Base-by-base conservation (phyloP, 2,329 filamentous ascomycete species). In the Xylogone sp. region DNA sequence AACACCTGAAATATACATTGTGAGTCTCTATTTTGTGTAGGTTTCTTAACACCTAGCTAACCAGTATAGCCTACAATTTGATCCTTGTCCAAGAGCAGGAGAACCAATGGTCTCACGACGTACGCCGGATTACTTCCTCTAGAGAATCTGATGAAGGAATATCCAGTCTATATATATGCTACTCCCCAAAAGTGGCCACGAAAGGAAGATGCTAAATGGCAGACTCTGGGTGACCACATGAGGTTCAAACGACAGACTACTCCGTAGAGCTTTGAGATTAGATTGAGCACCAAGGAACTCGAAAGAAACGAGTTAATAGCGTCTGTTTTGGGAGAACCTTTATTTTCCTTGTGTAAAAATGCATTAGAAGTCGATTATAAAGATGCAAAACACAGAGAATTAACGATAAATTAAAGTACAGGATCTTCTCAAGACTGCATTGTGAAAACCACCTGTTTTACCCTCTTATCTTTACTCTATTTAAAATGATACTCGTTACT, bases 1-100 rank as follows among this genome's bases (percentile, higher is more conserved):
- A 99, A 75, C 92, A 97, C 71, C 77, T 99, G 69, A 97, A 99
- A 79, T 99, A 97, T 75, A 97, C 94, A 67, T 97, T 99, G 93
- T 97, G 82, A 73, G 91, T 85, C n/a, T 16, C 34, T 44, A 27
- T 34, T 46, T 21, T 31, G 22, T 19, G 18, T 43, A 10, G 29
- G 24, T 44, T 19, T 24, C 13, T n/a, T 29, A 16, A 21, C 10
- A 49, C 48, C 49, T 46, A 51, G 56, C 65, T 72, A 59, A 71
- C 20, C 45, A 31, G n/a, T 53, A 19, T 65, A 99, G 94, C 87
- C 77, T 99, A 74, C 94, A 99, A 86, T 99, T 97, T 72, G 94
- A 99, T 69, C 94, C 94, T 50, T 97, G 94, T 80, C 94, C 94
- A 52, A 85, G 94, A 72, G 93, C 94, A 61, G 94, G 94, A 63